Evolutionary conservation across 352 stramenopile genomes (phyloP), one percentile per base, ranked within the genome.

Genomic region (Pythium plurisporium): DNA sequence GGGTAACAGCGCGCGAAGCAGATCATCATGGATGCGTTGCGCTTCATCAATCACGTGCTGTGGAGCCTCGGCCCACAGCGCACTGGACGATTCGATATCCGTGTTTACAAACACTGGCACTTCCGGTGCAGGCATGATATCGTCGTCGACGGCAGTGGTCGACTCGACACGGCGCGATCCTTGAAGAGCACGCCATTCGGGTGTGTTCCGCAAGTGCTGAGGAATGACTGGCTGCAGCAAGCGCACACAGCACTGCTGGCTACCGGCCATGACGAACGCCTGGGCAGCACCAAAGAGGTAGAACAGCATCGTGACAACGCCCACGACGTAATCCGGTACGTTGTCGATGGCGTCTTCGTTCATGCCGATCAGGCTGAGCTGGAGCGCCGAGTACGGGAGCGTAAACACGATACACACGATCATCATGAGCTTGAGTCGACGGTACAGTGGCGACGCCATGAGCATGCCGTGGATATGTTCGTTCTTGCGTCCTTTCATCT

Each of bases 61-160:
- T 2, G 70, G 73, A 0, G 69, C 73, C n/a, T 72, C 66, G 0
- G 70, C 79, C 82, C 82, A 92, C 30, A 92, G 33, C 4, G 76
- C 76, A 57, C 80, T 92, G 5, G 78, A 89, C 7, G 73, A 74
- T 51, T 92, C 82, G 45, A 92, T 92, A 33, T 92, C 82, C 2
- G 82, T 92, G 31, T 77, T 79, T 25, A 92, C 80, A 41, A 92
- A 92, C 20, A 90, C 73, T 0, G 82, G 82, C 11, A 69, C 67
- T 25, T 59, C 43, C 53, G 67, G 74, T 1, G 76, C 64, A 1
- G 62, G 43, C 6, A 60, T 62, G 7, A 64, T 53, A 19, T 79
- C 76, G 45, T 67, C 72, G 12, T 40, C 8, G 4, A 41, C 23
- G 29, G 31, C 67, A 19, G 64, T 47, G 30, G 64, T 73, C 26